Percentiles rank a stretch among this genome's conserved stretches.
Evolutionary conservation across 2,329 filamentous ascomycete species (phyloP).

Genomic region (Grosmannia clavigera): DNA sequence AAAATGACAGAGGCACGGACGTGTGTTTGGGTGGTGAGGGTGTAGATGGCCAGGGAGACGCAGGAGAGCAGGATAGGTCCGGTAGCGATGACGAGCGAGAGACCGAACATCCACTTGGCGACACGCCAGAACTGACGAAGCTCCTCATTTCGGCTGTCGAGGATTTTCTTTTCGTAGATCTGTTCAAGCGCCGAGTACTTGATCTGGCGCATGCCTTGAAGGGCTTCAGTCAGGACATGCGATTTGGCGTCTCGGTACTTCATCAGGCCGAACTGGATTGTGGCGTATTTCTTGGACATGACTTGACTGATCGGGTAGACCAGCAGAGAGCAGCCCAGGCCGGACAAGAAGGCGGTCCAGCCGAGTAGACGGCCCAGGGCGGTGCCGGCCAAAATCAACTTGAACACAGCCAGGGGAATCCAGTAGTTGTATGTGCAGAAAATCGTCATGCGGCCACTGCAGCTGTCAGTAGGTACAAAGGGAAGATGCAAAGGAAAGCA

Average conservation of each 20-base stretch:
- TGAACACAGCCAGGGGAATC: slow-evolving; percentile 22
- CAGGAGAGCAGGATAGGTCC: slow-evolving; percentile 22
- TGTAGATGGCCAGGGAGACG: slow-evolving; percentile 20
- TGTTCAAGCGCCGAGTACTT: slow-evolving; percentile 24
- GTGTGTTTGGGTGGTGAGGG: slow-evolving; percentile 18
- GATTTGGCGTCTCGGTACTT: slow-evolving; percentile 23
- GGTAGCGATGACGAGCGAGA: slow-evolving; percentile 19
- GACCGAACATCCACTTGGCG: slow-evolving; percentile 18
- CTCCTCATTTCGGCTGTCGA: slow-evolving; percentile 22
- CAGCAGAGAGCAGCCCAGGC: slow-evolving; percentile 16
- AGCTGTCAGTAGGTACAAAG: not conserved
- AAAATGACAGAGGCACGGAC: slow-evolving; percentile 24
- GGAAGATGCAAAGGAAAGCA: not conserved
- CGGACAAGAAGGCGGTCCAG: slow-evolving; percentile 20
- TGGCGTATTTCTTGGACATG: slow-evolving; percentile 19
- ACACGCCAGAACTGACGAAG: slow-evolving; percentile 22
- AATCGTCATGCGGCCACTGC: slow-evolving; percentile 18
- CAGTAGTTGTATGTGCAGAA: slow-evolving; percentile 22
- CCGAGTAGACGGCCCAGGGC: slow-evolving; percentile 20
- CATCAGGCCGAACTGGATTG: slow-evolving; percentile 23
- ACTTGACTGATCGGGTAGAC: slow-evolving; percentile 18
- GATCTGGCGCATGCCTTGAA: slow-evolving; percentile 26
- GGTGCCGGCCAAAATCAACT: slow-evolving; percentile 19
- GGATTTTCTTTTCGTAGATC: slow-evolving; percentile 22
- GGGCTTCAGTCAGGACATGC: slow-evolving; percentile 22